Percentiles rank a stretch among this genome's conserved stretches.
Evolutionary conservation across 257 asterid species (phyloP).

Genomic region (Misopates orontium): DNA sequence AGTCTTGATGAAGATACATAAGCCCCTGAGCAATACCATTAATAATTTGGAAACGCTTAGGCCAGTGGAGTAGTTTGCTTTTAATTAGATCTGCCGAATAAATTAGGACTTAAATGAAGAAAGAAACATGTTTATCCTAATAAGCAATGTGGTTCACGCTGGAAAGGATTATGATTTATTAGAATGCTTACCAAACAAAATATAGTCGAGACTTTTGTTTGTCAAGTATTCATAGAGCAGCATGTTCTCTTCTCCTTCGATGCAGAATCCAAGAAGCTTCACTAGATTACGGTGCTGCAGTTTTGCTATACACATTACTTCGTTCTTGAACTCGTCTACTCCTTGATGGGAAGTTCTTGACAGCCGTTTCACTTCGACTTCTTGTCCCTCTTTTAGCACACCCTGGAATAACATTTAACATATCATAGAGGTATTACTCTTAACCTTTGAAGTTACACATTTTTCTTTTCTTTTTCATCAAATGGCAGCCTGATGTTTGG

Average conservation of each 20-base stretch:
- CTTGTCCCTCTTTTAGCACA: neutral
- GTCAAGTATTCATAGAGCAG: conserved; percentile 9
- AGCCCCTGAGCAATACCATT: conserved; percentile 53
- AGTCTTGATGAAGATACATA: conserved; percentile 61
- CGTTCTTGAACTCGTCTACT: conserved; percentile 6
- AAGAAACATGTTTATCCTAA: no score
- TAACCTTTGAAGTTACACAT: no score
- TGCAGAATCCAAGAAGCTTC: neutral
- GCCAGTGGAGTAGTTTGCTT: conserved; percentile 44
- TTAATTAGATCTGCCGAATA: conserved; percentile 30
- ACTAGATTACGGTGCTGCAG: neutral
- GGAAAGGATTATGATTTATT: neutral
- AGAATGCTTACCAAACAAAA: neutral
- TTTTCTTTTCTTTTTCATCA: no score
- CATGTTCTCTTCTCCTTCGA: conserved; percentile 12
- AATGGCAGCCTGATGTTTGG: no score
- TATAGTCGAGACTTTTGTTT: conserved; percentile 2
- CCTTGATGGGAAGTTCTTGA: neutral
- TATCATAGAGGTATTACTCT: no score
- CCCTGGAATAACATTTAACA: neutral
- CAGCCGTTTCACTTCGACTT: neutral
- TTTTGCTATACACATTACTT: neutral
- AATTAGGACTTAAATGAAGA: neutral
- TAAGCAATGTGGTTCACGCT: no score
- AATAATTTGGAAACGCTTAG: conserved; percentile 41